phyloP scores from a whole-genome alignment of 768 basidiomycete species.

The Baorangia bicolor region DNA sequence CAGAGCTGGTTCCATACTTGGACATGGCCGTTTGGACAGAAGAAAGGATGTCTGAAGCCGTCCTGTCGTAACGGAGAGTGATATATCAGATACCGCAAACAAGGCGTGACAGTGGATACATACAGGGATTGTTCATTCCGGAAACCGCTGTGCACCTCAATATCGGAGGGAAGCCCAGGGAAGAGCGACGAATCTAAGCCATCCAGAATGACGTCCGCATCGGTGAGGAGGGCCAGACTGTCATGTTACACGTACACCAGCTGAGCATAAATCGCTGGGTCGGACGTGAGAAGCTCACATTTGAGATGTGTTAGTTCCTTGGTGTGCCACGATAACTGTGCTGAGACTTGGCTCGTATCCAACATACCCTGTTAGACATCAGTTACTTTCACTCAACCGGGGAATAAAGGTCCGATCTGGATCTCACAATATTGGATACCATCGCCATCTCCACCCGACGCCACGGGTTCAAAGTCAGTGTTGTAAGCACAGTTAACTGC shows the following conservation, averaged over 20 bases:
- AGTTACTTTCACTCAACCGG: neutral
- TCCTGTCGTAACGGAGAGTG: conserved; percentile 36
- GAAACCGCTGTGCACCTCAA: conserved; percentile 50
- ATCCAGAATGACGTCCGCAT: conserved; percentile 33
- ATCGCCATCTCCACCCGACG: conserved; percentile 44
- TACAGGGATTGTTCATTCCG: conserved; percentile 42
- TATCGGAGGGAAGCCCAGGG: conserved; percentile 40
- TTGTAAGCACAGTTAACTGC: conserved; percentile 43
- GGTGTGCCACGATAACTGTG: conserved; percentile 35
- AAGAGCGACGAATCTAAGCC: conserved; percentile 42
- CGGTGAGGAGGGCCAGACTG: conserved; percentile 40
- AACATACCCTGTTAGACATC: conserved; percentile 21
- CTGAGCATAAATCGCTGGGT: conserved; percentile 20
- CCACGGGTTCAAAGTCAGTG: conserved; percentile 41
- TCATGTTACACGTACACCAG: neutral
- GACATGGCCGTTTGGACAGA: conserved; percentile 42
- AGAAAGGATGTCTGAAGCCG: conserved; percentile 38
- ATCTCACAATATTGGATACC: conserved; percentile 42
- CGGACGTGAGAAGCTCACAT: conserved; percentile 45
- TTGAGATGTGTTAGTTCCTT: conserved; percentile 27
- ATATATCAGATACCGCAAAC: neutral
- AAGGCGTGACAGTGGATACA: conserved; percentile 2
- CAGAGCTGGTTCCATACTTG: conserved; percentile 30
- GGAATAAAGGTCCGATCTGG: too few species aligned
- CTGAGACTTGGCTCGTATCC: conserved; percentile 41